Percentiles rank a stretch among this genome's conserved stretches.
These are phyloP conservation scores for Cyclotella kingstonii DNA, from an alignment of 108 stramenopile species.

Conservation along the genomic window DNA sequence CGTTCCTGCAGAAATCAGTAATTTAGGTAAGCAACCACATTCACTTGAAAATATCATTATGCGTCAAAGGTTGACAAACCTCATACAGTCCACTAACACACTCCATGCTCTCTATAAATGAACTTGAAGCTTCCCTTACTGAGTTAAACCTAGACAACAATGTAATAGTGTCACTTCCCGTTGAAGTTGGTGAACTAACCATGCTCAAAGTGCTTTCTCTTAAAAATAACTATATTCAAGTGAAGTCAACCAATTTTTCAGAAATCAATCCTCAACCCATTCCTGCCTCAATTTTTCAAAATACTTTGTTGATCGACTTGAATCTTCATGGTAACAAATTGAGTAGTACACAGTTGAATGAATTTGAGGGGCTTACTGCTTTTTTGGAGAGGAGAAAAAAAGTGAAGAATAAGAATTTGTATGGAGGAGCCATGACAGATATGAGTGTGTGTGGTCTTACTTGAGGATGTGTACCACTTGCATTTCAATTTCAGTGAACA, in stretches of 20 bases:
- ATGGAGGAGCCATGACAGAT: slow-evolving; percentile 68
- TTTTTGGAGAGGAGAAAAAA: slow-evolving; percentile 81
- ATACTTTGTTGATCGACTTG: slow-evolving; percentile 79
- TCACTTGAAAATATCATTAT: background rate
- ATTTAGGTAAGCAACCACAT: slow-evolving; percentile 45
- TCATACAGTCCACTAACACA: background rate
- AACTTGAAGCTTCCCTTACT: slow-evolving; percentile 41
- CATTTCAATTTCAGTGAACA: too few species aligned
- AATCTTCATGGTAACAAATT: slow-evolving; percentile 81
- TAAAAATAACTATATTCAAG: slow-evolving; percentile 61
- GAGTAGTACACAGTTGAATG: slow-evolving; percentile 72
- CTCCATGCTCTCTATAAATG: too few species aligned
- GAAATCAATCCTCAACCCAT: slow-evolving; percentile 74
- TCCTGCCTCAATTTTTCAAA: slow-evolving; percentile 59
- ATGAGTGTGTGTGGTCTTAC: slow-evolving; percentile 72
- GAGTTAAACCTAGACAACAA: slow-evolving; percentile 80
- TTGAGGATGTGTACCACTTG: too few species aligned
- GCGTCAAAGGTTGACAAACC: background rate
- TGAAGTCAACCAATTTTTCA: slow-evolving; percentile 42
- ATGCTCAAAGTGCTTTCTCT: slow-evolving; percentile 76
- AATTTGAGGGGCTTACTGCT: slow-evolving; percentile 69
- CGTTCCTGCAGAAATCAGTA: slow-evolving; percentile 60
- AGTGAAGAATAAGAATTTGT: slow-evolving; percentile 69
- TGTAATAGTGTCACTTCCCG: slow-evolving; percentile 59
- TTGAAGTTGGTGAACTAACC: slow-evolving; percentile 53